Evolutionary conservation across 495 filamentous ascomycete genomes (phyloP), one percentile per base, ranked within the genome.

Genomic region (Sordaria brevicollis): DNA sequence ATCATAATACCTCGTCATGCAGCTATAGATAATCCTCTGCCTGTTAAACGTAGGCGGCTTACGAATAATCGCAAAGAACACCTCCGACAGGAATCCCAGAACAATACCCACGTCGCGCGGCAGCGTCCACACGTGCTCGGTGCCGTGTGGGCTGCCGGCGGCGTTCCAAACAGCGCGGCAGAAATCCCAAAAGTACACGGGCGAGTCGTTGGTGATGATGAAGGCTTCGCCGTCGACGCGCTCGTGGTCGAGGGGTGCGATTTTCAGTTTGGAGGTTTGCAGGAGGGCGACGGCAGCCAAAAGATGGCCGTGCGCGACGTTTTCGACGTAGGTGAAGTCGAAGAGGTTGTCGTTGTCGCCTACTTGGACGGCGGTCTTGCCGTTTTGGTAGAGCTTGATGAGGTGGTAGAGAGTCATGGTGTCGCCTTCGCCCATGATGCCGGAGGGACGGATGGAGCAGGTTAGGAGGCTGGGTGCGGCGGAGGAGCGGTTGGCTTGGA

Each of bases 151-250:
- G n/a, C 85, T 86, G 39, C 89, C 89, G 13, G 87, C 88, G n/a
- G 88, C 83, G 6, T 83, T 86, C 93, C 93, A 98, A 35, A 94
- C 86, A 41, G 87, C 85, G 41, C 92, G 89, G 38, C 89, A 86
- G 74, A 94, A 91, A 77, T 99, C 96, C 94, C 94, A 99, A 85
- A 99, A 99, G 77, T 96, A 97, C 29, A 96, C 84, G 1, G 95
- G 95, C 68, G 86, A 83, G 76, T 91, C 94, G 79, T 99, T 98
- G 70, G 95, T 98, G 79, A 99, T 90, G 78, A 97, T 87, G 86
- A 98, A 99, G 29, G 91, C 91, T 79, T 98, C 93, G 41, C 95
- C 95, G 76, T 97, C 95, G 13, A 97, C 92, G 34, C 84, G 85
- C 80, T 96, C 92, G 76, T 89, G 81, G 77, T 92, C 89, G 31